A percentile compares a stretch with the other conserved stretches of the same genome.
Evolutionary conservation across 805 yeast species (phyloP).

Genomic region (Pichia cephalocereana): DNA sequence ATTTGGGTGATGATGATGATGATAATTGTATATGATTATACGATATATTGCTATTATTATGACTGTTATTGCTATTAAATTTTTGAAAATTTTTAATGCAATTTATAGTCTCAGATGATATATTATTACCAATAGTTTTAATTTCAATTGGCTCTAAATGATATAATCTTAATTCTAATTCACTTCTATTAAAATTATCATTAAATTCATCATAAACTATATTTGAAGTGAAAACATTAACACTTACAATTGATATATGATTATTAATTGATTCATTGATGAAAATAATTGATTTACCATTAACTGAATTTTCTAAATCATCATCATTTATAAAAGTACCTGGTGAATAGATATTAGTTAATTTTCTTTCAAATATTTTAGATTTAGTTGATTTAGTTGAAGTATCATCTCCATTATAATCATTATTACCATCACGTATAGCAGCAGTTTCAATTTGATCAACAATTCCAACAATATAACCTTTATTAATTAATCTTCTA

Average conservation of each 20-base stretch:
- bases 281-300: slow-evolving; percentile 39
- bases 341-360: slow-evolving; percentile 66
- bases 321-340: slow-evolving; percentile 72
- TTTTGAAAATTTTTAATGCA: slow-evolving; percentile 16
- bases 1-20: background rate
- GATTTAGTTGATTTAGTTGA: slow-evolving; percentile 33
- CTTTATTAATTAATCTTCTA: slow-evolving; percentile 59
- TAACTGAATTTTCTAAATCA: slow-evolving; percentile 11
- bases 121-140: slow-evolving; percentile 33
- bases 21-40: background rate
- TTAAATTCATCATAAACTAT: slow-evolving; percentile 60
- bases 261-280: slow-evolving; percentile 25
- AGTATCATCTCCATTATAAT: slow-evolving; percentile 34
- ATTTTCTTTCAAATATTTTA: slow-evolving; percentile 54
- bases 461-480: slow-evolving; percentile 79
- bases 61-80: background rate
- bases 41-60: background rate
- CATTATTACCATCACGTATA: slow-evolving; percentile 18
- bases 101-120: slow-evolving; percentile 26
- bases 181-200: slow-evolving; percentile 49
- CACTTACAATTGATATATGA: slow-evolving; percentile 44
- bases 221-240: slow-evolving; percentile 68
- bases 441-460: slow-evolving; percentile 79
- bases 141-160: slow-evolving; percentile 77
- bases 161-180: slow-evolving; percentile 63